phyloP scores from a whole-genome alignment of 768 basidiomycete species.

The Suillus fuscotomentosus region DNA sequence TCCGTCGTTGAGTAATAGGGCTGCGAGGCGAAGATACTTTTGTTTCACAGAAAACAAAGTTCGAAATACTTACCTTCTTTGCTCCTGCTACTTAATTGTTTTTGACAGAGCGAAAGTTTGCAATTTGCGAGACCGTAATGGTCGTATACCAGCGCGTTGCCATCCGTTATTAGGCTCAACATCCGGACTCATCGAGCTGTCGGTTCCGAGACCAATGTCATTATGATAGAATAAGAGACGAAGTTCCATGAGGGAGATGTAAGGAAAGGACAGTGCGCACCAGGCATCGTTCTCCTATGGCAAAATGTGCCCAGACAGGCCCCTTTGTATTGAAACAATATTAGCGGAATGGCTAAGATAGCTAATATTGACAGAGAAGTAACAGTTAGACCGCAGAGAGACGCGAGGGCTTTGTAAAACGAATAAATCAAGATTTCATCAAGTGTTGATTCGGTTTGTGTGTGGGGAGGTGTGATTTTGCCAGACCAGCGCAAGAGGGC shows the following conservation, averaged over 20 bases:
- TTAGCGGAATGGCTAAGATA: no score
- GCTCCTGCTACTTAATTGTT: not conserved
- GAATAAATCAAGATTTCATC: no score
- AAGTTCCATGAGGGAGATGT: no score
- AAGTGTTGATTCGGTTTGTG: no score
- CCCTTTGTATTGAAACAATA: no score
- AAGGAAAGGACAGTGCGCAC: not conserved
- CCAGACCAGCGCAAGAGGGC: no score
- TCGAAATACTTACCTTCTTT: not conserved
- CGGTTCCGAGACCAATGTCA: not conserved
- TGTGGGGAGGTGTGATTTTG: no score
- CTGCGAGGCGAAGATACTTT: not conserved
- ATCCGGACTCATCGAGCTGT: not conserved
- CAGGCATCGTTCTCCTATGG: not conserved
- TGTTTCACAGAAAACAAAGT: not conserved
- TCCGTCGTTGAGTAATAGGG: not conserved
- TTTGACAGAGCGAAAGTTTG: not conserved
- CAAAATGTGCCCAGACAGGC: not conserved
- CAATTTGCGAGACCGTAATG: not conserved
- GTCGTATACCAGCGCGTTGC: not conserved
- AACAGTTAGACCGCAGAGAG: no score
- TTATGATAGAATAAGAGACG: no score
- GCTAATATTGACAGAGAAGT: no score
- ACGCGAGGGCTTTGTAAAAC: no score
- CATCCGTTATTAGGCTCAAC: not conserved